A percentile compares a stretch with the other conserved stretches of the same genome.
These are phyloP conservation scores for Aureobasidium sp. DNA, from an alignment of 2,329 filamentous ascomycete species.

Conservation along the genomic window DNA sequence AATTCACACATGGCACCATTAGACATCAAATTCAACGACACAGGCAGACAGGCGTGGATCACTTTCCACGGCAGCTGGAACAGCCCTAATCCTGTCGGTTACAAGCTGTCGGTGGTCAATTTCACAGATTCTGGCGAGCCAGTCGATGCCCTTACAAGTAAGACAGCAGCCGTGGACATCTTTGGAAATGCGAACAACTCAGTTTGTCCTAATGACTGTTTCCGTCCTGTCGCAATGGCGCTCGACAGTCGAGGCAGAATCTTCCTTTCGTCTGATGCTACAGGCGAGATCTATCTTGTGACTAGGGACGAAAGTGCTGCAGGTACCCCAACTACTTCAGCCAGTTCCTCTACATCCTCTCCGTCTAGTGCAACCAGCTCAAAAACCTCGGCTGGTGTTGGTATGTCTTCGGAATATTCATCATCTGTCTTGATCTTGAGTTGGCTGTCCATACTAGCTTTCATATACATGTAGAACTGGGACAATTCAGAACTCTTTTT, in stretches of 20 bases:
- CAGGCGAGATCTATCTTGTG: constrained; percentile 55
- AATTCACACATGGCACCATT: constrained; percentile 62
- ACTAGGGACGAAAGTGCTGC: neutral
- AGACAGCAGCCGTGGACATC: constrained; percentile 39
- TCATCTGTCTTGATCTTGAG: neutral
- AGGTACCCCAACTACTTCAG: neutral
- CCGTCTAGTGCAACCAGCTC: neutral
- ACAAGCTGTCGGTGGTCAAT: constrained; percentile 40
- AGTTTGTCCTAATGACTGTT: constrained; percentile 48
- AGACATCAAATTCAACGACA: constrained; percentile 58
- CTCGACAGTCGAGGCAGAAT: constrained; percentile 44
- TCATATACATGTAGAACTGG: neutral
- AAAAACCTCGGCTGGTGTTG: neutral
- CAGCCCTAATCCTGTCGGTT: constrained; percentile 39
- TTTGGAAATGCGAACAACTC: constrained; percentile 46
- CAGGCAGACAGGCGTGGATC: constrained; percentile 52
- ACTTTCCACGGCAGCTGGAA: constrained; percentile 65
- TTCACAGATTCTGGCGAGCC: constrained; percentile 39
- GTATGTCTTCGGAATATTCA: neutral
- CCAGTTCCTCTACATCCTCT: neutral
- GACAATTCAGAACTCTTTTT: neutral
- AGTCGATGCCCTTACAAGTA: constrained; percentile 36
- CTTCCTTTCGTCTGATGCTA: constrained; percentile 54
- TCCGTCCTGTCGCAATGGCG: constrained; percentile 54
- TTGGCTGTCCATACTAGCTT: neutral